Evolutionary conservation across 1,284 basidiomycete genomes (phyloP), one percentile per base, ranked within the genome.

Genomic region (Melampsora medusae): DNA sequence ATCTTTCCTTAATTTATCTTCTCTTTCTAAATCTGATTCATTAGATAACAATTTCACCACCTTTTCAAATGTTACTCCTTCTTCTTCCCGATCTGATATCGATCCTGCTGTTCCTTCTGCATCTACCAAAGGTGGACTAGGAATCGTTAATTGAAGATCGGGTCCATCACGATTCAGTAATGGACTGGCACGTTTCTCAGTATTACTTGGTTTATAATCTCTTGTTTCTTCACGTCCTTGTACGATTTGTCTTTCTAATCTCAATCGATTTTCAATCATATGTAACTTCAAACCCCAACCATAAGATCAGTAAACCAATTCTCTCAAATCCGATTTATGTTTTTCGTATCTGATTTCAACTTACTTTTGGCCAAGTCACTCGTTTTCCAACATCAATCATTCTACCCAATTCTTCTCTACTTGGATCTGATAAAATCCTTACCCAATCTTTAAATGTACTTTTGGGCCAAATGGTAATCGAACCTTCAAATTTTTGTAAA

Each of bases 361-460:
- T 72, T 79, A 95, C 91, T 85, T 94, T 94, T 0, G 94, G 94
- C 92, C 92, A 97, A 25, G 94, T 90, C n/a, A 92, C 93, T n/a
- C 89, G 83, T 83, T 96, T 87, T 4, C 95, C 94, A 2, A 93
- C 91, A 70, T 85, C 85, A 78, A 96, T 88, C 92, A 95, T 93
- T 71, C 92, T 86, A 78, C 87, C 88, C 62, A 97, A 84, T 82
- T 95, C 91, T 17, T 84, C 60, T 0, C 77, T 72, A 64, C 81
- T 81, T 12, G 82, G 82, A 59, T 97, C 94, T 60, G 89, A 91
- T 56, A 97, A 84, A 59, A 97, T 88, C 64, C 87, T 88, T 71
- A 92, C 83, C 92, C 92, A 96, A 80, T 96, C 93, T 88, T 90
- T 79, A 0, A 79, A 22, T 73, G 69, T 53, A 6, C 92, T 93